Conservation (phyloP, 2,329 filamentous ascomycete genomes). For the Cladophialophora immunda region DNA sequence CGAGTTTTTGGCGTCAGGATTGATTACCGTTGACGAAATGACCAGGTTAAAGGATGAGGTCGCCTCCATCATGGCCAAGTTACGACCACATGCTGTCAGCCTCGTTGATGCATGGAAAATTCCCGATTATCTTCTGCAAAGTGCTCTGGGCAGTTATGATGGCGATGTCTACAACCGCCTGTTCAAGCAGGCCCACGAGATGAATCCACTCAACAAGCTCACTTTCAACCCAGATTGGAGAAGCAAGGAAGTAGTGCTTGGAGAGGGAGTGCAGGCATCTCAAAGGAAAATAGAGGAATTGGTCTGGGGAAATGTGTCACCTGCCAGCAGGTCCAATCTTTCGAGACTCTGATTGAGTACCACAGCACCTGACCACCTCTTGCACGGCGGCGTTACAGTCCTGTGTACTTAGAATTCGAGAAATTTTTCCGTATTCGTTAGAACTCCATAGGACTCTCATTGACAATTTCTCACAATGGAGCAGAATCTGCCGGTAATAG, state of each 20-base stretch:
- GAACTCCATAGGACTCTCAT: too few relatives aligned
- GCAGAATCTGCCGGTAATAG: too few relatives aligned
- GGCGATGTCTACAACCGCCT: conserved; percentile 82
- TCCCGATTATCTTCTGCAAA: conserved; percentile 77
- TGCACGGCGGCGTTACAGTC: too few relatives aligned
- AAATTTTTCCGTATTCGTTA: too few relatives aligned
- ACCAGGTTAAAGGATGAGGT: conserved; percentile 52
- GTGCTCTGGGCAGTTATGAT: conserved; percentile 68
- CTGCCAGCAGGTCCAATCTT: too few relatives aligned
- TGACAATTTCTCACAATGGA: too few relatives aligned
- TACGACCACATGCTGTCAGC: conserved; percentile 76
- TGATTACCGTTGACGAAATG: conserved; percentile 60
- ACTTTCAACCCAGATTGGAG: conserved; percentile 54
- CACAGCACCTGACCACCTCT: too few relatives aligned
- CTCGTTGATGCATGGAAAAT: conserved; percentile 79
- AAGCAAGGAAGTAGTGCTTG: conserved; percentile 72
- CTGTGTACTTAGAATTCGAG: too few relatives aligned
- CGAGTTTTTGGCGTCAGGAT: conserved; percentile 69
- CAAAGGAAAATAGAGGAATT: neutral
- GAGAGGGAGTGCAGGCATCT: neutral
- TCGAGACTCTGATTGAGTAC: too few relatives aligned
- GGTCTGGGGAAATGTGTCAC: too few relatives aligned
- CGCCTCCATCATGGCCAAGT: conserved; percentile 67
- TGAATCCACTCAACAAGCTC: conserved; percentile 59
- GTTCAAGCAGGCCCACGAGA: conserved; percentile 61